phyloP scores from a whole-genome alignment of 192 early-diverging fungal species.

The Coemansia sp. region DNA sequence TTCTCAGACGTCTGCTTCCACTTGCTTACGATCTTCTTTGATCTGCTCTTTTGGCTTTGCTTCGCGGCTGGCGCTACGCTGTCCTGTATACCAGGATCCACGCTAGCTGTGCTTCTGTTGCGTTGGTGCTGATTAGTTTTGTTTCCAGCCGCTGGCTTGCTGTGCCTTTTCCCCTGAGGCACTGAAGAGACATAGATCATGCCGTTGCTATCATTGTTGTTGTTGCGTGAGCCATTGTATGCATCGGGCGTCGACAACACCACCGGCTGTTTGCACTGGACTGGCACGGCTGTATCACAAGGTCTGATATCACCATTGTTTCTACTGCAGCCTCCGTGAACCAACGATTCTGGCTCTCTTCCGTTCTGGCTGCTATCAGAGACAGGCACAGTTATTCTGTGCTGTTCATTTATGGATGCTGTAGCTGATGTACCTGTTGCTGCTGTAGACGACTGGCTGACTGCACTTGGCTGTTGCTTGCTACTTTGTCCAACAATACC shows the following conservation, averaged over 20 bases:
- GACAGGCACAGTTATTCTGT: neutral
- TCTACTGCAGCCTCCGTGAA: neutral
- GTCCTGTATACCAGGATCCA: neutral
- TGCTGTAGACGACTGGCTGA: neutral
- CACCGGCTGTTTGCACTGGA: neutral
- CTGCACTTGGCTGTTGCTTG: neutral
- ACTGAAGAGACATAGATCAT: neutral
- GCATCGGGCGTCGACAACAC: neutral
- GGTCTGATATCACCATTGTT: neutral
- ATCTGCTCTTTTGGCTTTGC: neutral
- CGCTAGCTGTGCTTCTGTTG: neutral
- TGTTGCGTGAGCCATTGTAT: neutral
- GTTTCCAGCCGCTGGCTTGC: neutral
- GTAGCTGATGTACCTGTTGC: neutral
- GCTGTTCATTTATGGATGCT: neutral
- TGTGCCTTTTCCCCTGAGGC: neutral
- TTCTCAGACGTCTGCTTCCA: neutral
- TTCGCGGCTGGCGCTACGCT: neutral
- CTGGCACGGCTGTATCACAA: neutral
- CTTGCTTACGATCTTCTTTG: neutral
- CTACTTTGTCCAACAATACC: slow-evolving; percentile 1
- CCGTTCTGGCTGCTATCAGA: neutral
- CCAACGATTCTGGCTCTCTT: neutral
- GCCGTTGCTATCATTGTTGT: neutral
- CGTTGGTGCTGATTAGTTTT: neutral